Evolutionary conservation across 345 rosid genomes (phyloP).

Genomic region (Litchi chinensis): DNA sequence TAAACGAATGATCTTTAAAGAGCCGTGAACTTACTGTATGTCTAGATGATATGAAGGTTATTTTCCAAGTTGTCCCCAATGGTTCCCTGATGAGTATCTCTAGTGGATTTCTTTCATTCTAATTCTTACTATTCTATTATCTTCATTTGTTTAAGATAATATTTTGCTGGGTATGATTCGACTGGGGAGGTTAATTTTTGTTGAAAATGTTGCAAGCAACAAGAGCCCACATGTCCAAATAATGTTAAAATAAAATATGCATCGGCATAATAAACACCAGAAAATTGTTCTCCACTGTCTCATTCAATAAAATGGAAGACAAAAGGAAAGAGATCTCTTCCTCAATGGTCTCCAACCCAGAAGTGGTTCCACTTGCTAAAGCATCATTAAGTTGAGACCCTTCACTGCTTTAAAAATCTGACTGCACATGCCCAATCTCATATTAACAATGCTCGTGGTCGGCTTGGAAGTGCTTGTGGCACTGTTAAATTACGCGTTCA

Average conservation of each 20-base stretch:
- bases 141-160: neutral
- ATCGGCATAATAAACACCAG: constrained; percentile 17
- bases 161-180: too few species aligned
- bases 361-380: constrained; percentile 26
- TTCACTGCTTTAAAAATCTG: neutral
- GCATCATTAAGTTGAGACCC: constrained; percentile 14
- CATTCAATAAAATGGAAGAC: constrained; percentile 12
- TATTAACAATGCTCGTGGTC: neutral
- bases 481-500: too few species aligned
- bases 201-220: constrained; percentile 17
- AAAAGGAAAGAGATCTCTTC: constrained; percentile 15
- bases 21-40: neutral
- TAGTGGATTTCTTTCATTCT: constrained; percentile 12
- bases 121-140: neutral
- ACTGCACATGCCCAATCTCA: constrained; percentile 10
- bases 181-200: neutral
- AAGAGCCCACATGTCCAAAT: constrained; percentile 31
- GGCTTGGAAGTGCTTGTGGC: too few species aligned
- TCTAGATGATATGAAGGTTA: too few species aligned
- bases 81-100: neutral
- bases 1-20: too few species aligned
- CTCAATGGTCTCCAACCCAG: constrained; percentile 16
- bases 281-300: constrained; percentile 24
- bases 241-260: constrained; percentile 13
- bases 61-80: neutral